These are phyloP conservation scores for Magnaporthales sp. DNA, from an alignment of 2,329 filamentous ascomycete genomes.

Conservation along the genomic window DNA sequence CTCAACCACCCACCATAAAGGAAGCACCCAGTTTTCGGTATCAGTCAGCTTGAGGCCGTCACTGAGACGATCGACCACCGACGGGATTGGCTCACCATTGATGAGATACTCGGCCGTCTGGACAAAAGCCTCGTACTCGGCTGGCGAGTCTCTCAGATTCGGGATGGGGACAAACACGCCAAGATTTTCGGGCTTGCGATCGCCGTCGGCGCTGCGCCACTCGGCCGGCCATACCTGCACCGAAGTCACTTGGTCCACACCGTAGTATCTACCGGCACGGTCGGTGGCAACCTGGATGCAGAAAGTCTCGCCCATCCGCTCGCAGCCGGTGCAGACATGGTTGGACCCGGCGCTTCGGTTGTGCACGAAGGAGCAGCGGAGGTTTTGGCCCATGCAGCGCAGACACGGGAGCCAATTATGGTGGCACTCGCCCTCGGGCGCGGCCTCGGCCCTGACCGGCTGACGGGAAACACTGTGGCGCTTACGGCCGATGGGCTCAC, in stretches of 20 bases:
- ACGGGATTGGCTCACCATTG: neutral
- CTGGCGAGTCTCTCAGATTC: neutral
- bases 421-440: neutral
- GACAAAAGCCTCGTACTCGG: neutral
- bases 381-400: constrained; percentile 9
- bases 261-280: neutral
- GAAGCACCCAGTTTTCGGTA: neutral
- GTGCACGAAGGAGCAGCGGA: constrained; percentile 12
- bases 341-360: constrained; percentile 10
- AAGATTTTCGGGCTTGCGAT: neutral
- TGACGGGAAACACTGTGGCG: neutral
- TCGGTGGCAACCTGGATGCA: constrained; percentile 9
- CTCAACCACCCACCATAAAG: neutral
- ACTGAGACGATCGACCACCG: neutral
- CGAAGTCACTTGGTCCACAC: neutral
- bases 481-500: neutral
- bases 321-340: constrained; percentile 9
- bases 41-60: neutral
- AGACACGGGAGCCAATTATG: constrained; percentile 12
- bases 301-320: constrained; percentile 4
- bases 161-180: neutral
- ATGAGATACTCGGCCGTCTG: neutral
- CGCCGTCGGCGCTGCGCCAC: neutral
- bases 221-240: neutral
- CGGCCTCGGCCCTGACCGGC: neutral